phyloP scores from a whole-genome alignment of 441 rosid species.

The Corymbia calophylla region DNA sequence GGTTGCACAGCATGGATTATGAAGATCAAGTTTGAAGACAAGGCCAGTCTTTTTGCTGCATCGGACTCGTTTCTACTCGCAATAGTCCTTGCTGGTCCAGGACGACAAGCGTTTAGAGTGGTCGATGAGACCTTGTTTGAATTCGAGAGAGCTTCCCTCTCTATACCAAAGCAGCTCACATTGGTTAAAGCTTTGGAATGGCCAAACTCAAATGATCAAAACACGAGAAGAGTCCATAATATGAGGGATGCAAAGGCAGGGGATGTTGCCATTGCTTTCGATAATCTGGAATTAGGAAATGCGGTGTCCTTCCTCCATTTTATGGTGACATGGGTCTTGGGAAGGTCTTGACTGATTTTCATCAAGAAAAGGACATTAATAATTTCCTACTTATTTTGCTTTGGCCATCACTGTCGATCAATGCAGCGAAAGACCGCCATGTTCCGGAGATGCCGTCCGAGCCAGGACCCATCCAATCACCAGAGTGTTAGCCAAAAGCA shows the following conservation, averaged over 20 bases:
- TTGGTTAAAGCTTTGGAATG: neutral
- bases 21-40: neutral
- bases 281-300: neutral
- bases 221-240: neutral
- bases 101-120: neutral
- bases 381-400: neutral
- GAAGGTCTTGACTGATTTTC: neutral
- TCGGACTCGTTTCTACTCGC: neutral
- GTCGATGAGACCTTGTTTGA: neutral
- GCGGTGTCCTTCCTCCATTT: neutral
- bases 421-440: neutral
- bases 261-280: neutral
- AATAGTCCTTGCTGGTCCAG: neutral
- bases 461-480: neutral
- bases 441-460: neutral
- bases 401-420: neutral
- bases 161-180: neutral
- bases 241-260: neutral
- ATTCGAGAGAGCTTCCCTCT: neutral
- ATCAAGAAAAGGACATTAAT: neutral
- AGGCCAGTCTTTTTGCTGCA: neutral
- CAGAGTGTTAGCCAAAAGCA: neutral
- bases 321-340: neutral
- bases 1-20: neutral
- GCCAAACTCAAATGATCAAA: neutral